A percentile compares a stretch with the other conserved stretches of the same genome.
phyloP scores from a whole-genome alignment of 257 asterid genomes.

The Solanum acaule region DNA sequence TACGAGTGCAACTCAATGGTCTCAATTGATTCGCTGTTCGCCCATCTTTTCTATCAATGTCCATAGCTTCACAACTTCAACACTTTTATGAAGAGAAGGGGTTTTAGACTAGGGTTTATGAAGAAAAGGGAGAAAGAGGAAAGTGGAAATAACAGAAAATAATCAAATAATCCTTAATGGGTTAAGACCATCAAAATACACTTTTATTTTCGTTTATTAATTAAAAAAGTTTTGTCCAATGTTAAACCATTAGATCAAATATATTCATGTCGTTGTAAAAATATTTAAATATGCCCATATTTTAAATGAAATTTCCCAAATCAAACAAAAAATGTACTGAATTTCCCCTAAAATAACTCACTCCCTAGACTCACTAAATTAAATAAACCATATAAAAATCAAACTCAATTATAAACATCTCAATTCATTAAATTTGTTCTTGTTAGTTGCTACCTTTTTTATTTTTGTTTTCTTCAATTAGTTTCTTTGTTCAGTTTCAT shows the following conservation, averaged over 20 bases:
- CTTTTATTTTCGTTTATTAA: not conserved
- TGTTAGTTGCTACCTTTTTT: no score
- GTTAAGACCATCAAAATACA: no score
- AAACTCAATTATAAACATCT: not conserved
- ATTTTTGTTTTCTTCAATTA: no score
- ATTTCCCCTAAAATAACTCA: not conserved
- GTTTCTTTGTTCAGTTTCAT: no score
- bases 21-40: slow-evolving; percentile 75
- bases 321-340: not conserved
- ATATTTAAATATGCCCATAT: not conserved
- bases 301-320: not conserved
- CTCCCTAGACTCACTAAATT: not conserved
- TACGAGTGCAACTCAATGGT: slow-evolving; percentile 61
- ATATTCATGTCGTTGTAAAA: no score
- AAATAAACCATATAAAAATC: not conserved
- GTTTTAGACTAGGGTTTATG: not conserved
- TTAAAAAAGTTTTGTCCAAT: not conserved
- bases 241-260: not conserved
- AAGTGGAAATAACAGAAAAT: not conserved
- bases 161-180: no score
- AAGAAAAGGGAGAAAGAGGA: not conserved
- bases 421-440: not conserved
- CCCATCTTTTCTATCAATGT: slow-evolving; percentile 63
- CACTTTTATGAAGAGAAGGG: not conserved
- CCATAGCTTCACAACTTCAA: slow-evolving; percentile 23